Base-by-base conservation (phyloP, 192 early-diverging fungal species). In the Coemansia umbellata region DNA sequence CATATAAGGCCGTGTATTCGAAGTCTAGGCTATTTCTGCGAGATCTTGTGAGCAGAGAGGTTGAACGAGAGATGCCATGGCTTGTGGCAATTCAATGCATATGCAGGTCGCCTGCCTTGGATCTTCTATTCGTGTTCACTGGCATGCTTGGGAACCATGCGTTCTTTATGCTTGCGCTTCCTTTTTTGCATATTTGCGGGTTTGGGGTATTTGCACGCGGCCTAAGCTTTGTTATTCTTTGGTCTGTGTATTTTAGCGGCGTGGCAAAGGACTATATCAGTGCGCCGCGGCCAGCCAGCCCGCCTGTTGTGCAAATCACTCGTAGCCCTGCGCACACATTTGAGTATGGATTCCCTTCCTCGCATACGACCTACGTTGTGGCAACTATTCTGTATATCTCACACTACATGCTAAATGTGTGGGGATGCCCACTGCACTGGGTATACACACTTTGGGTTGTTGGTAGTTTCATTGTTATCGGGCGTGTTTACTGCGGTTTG, bases 291-390 rank as follows among this genome's bases (percentile, higher is more conserved):
- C 94, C 94, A n/a, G 48, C 82, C 5, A 84, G 83, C 37, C 90
- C 90, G 17, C 88, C 89, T 8, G 81, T 94, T 35, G 71, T 73
- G 7, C 85, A 90, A 15, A 75, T 88, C 50, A 87, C 88, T 5
- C 77, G 79, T 52, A 87, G 82, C 31, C 69, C 73, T 19, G 81
- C 81, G 8, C 81, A 82, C 50, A 81, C 85, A 10, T 67, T 85
- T 13, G 94, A 97, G 66, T 97, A 91, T 56, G 94, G 94, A 13
- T 93, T 94, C 58, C 94, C 94, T 17, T 92, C 90, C 3, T 90
- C 90, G 1, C 94, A 97, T 55, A 85, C 91, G 0, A 82, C 87
- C 30, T 93, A 94, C 66, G 86, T 89, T 1, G 67, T 87, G 21
- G 84, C 86, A n/a, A 81, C 93, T 10, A 83, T 87, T 5, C 57